Evolutionary conservation across 495 filamentous ascomycete species (phyloP).

Genomic region (Aspergillus sclerotiicarbonarius): DNA sequence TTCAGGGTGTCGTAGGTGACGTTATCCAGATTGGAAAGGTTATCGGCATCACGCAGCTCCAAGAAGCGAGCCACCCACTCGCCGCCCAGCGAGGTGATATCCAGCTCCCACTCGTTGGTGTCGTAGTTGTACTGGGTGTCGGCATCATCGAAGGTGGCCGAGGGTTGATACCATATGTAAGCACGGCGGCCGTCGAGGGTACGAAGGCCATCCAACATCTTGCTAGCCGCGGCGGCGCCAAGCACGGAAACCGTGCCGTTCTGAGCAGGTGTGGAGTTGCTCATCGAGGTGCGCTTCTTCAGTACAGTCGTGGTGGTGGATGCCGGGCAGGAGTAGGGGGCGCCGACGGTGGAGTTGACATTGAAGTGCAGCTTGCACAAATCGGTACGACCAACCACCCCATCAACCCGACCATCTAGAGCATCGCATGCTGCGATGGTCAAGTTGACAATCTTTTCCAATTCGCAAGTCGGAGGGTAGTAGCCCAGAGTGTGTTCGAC

Average conservation of each 20-base stretch:
- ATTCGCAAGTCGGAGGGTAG: constrained; percentile 51
- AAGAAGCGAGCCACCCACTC: constrained; percentile 27
- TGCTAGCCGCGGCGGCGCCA: constrained; percentile 29
- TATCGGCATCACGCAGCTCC: constrained; percentile 24
- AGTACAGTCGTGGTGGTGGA: constrained; percentile 29
- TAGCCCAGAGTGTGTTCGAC: constrained; percentile 48
- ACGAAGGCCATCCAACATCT: constrained; percentile 32
- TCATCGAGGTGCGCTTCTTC: constrained; percentile 31
- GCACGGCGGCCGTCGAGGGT: constrained; percentile 29
- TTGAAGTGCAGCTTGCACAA: constrained; percentile 49
- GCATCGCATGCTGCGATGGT: constrained; percentile 53
- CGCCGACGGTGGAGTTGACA: constrained; percentile 42
- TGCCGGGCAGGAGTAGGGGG: constrained; percentile 49
- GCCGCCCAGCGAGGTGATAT: constrained; percentile 23
- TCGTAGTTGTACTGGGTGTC: constrained; percentile 20
- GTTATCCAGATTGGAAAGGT: constrained; percentile 31
- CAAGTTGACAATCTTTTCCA: constrained; percentile 48
- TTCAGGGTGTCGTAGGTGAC: constrained; percentile 49
- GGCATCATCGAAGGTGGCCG: constrained; percentile 27
- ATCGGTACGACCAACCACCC: constrained; percentile 50
- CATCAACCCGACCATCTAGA: constrained; percentile 51
- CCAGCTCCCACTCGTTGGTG: constrained; percentile 21
- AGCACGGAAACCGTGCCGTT: constrained; percentile 28
- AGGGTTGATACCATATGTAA: constrained; percentile 34
- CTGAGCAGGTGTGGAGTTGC: constrained; percentile 28